Conservation (phyloP, 2,329 filamentous ascomycete species). For the Paraphaeosphaeria minitans region DNA sequence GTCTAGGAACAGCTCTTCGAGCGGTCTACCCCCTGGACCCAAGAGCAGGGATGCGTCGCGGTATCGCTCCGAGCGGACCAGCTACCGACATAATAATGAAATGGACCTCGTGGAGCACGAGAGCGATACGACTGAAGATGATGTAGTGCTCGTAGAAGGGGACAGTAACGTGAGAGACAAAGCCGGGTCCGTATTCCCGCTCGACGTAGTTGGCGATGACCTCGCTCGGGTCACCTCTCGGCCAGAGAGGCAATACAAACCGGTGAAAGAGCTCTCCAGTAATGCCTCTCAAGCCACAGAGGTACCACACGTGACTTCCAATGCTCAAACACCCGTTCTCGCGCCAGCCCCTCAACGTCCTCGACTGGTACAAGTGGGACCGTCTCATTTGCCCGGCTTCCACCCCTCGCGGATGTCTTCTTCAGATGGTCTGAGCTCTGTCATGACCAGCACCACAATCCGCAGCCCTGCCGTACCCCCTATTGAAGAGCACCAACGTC, state of each 20-base stretch:
- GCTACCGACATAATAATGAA: conserved; percentile 29
- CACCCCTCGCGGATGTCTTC: conserved; percentile 54
- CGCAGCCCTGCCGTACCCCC: conserved; percentile 37
- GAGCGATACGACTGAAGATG: conserved; percentile 42
- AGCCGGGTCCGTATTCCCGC: conserved; percentile 26
- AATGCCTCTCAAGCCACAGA: conserved; percentile 30
- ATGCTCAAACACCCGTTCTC: conserved; percentile 29
- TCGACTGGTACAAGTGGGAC: conserved; percentile 50
- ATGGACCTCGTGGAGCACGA: conserved; percentile 32
- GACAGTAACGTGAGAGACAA: conserved; percentile 28
- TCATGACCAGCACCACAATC: conserved; percentile 41
- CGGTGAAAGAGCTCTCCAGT: conserved; percentile 29
- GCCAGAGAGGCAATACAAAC: conserved; percentile 31
- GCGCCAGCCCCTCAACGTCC: conserved; percentile 44
- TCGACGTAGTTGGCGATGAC: conserved; percentile 31
- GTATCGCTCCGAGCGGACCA: conserved; percentile 27
- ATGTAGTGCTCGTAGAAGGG: conserved; percentile 33
- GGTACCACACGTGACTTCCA: conserved; percentile 25
- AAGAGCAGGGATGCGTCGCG: conserved; percentile 24
- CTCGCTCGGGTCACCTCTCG: conserved; percentile 29
- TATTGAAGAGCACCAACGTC: conserved; percentile 39
- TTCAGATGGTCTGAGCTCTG: conserved; percentile 50
- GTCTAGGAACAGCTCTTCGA: conserved; percentile 19
- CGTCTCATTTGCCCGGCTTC: conserved; percentile 56
- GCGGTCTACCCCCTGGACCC: conserved; percentile 19